Conservation (phyloP, 2,329 filamentous ascomycete species). For the Diatrype stigma region DNA sequence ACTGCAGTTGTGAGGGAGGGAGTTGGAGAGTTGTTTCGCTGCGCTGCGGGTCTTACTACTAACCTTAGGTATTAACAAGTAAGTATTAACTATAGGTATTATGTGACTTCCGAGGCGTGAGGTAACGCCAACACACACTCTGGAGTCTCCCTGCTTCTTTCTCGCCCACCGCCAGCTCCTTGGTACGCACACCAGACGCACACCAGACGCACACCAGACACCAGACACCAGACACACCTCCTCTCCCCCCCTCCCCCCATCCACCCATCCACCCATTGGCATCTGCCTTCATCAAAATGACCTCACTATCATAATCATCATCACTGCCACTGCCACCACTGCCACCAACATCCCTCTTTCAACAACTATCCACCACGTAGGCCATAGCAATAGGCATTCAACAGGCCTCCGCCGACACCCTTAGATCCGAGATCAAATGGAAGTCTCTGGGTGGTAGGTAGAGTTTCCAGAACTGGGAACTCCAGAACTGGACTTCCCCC, state of each 20-base stretch:
- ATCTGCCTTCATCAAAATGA: conserved; percentile 10
- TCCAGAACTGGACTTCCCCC: background rate
- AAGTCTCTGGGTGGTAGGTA: background rate
- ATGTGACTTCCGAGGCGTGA: conserved; percentile 10
- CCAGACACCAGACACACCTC: background rate
- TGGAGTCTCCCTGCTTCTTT: background rate
- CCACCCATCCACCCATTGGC: conserved; percentile 7
- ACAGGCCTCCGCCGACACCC: too few species aligned
- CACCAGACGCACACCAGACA: background rate
- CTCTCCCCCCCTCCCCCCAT: background rate
- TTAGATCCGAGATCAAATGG: background rate
- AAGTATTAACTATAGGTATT: conserved; percentile 6
- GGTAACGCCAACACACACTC: conserved; percentile 19
- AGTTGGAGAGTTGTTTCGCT: background rate
- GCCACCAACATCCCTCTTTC: background rate
- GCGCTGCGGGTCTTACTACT: background rate
- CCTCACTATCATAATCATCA: conserved; percentile 2
- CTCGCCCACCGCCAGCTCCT: background rate
- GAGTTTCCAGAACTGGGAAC: background rate
- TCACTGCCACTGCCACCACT: conserved; percentile 1
- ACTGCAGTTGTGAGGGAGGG: background rate
- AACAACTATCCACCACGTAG: too few species aligned
- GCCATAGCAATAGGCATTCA: too few species aligned
- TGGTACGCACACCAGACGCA: background rate
- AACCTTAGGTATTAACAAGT: conserved; percentile 1